Evolutionary conservation across 148 eudicot genomes (phyloP).

Genomic region (Amaranthus cruentus): DNA sequence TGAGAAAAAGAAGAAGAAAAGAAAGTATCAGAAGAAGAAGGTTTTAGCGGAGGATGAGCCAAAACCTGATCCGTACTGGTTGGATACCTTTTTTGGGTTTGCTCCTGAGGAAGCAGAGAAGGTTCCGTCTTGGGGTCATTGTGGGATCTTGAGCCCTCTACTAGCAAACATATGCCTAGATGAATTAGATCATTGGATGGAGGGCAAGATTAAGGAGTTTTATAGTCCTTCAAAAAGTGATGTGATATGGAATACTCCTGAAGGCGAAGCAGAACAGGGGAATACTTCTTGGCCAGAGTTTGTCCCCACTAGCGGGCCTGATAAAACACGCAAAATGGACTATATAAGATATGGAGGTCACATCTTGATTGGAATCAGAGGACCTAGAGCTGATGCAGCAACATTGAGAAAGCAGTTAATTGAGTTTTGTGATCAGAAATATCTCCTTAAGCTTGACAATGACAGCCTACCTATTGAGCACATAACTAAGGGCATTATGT

Average conservation of each 20-base stretch:
- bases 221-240: constrained; percentile 80
- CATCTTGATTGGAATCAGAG: constrained; percentile 79
- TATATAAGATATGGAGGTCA: constrained; percentile 89
- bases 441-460: constrained; percentile 74
- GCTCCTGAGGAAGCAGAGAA: constrained; percentile 91
- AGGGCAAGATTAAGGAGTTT: constrained; percentile 70
- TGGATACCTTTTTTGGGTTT: constrained; percentile 78
- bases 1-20: constrained; percentile 58
- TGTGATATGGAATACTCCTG: constrained; percentile 85
- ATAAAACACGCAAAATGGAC: constrained; percentile 84
- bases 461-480: constrained; percentile 92
- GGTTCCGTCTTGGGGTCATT: constrained; percentile 86
- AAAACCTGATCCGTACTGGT: constrained; percentile 91
- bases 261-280: constrained; percentile 85
- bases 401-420: constrained; percentile 73
- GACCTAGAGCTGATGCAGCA: constrained; percentile 93
- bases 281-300: constrained; percentile 98
- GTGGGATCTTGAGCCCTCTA: constrained; percentile 86
- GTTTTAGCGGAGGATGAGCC: constrained; percentile 90
- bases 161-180: constrained; percentile 70
- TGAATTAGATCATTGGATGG: constrained; percentile 91
- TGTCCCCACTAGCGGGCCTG: constrained; percentile 93
- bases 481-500: constrained; percentile 90
- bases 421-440: constrained; percentile 84
- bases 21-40: constrained; percentile 77